Conservation (phyloP, 257 asterid genomes). For the Solanum ahanhuiri region DNA sequence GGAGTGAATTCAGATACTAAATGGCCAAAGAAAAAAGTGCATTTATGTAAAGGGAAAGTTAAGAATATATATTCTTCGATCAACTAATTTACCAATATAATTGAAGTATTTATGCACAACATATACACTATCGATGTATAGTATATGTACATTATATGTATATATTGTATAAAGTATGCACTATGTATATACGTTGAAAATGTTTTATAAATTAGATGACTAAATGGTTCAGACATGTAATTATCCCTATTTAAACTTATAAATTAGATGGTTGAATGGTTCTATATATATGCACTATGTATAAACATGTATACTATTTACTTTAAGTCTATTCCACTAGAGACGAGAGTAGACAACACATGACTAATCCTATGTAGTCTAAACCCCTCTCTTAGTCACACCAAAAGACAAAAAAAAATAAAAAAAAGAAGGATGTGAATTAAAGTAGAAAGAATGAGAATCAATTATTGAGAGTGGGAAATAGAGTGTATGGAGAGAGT, state of each 20-base stretch:
- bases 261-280: neutral
- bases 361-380: neutral
- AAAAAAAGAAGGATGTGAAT: neutral
- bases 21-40: neutral
- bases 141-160: neutral
- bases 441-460: conserved; percentile 8
- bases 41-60: neutral
- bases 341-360: neutral
- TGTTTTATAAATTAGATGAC: too few relatives aligned
- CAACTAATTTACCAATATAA: neutral
- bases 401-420: neutral
- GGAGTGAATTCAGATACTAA: neutral
- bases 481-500: neutral
- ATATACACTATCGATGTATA: neutral
- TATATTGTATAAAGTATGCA: neutral
- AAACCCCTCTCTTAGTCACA: neutral
- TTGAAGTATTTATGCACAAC: neutral
- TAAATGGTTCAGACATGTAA: too few relatives aligned
- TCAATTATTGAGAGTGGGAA: conserved; percentile 2
- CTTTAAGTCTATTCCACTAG: neutral
- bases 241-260: too few relatives aligned
- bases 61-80: neutral
- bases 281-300: too few relatives aligned
- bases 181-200: too few relatives aligned
- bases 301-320: neutral